These are phyloP conservation scores for Ogataea zsoltii DNA, from an alignment of 805 yeast genomes.

Conservation along the genomic window DNA sequence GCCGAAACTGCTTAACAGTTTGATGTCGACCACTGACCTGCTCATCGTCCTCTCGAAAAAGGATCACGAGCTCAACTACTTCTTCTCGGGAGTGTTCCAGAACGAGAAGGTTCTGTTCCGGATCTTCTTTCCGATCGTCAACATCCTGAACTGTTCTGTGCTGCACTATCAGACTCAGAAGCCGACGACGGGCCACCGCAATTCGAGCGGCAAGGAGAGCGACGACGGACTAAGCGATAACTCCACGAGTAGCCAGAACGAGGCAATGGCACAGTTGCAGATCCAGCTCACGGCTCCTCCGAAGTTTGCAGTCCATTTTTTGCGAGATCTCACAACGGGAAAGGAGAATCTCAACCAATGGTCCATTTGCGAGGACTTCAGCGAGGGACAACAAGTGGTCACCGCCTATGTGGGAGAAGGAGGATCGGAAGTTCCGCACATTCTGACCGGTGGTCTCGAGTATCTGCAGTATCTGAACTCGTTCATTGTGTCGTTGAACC, in stretches of 20 bases:
- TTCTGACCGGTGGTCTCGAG: conserved; percentile 54
- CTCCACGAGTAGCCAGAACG: conserved; percentile 32
- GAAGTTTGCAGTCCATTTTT: conserved; percentile 74
- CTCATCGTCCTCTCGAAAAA: conserved; percentile 69
- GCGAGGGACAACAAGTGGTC: conserved; percentile 80
- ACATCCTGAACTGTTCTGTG: conserved; percentile 60
- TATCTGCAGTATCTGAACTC: conserved; percentile 36
- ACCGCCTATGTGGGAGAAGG: conserved; percentile 60
- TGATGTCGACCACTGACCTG: conserved; percentile 70
- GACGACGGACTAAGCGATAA: conserved; percentile 39
- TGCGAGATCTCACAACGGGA: conserved; percentile 47
- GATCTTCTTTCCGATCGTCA: conserved; percentile 66
- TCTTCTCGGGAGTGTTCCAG: conserved; percentile 72
- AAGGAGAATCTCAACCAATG: conserved; percentile 60
- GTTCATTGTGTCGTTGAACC: conserved; percentile 32
- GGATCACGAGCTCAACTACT: conserved; percentile 73
- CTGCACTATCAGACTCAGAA: conserved; percentile 42
- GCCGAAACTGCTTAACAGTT: conserved; percentile 61
- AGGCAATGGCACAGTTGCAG: conserved; percentile 40
- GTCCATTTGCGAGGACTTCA: conserved; percentile 82
- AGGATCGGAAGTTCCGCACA: conserved; percentile 67
- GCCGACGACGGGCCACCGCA: conserved; percentile 19
- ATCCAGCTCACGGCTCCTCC: conserved; percentile 54
- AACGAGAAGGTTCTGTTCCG: conserved; percentile 68
- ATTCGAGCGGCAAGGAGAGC: conserved; percentile 20